Conservation (phyloP, 805 yeast genomes). For the Lachancea dasiensis region DNA sequence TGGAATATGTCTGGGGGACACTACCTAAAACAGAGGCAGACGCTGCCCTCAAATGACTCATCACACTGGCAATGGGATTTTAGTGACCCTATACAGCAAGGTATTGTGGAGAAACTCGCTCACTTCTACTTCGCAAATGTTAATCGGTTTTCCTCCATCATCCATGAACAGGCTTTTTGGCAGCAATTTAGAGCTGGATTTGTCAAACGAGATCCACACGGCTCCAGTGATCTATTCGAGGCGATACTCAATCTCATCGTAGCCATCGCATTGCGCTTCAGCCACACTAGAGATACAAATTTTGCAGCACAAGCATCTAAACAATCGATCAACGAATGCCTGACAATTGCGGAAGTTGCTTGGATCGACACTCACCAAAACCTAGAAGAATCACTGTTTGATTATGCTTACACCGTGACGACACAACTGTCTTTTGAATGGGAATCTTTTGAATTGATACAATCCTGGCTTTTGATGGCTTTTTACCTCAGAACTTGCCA, state of each 20-base stretch:
- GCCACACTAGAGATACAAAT: constrained; percentile 32
- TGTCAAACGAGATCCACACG: constrained; percentile 23
- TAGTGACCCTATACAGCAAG: constrained; percentile 18
- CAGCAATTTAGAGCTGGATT: constrained; percentile 39
- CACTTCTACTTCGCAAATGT: constrained; percentile 42
- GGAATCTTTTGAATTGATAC: constrained; percentile 47
- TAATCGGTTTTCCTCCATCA: constrained; percentile 47
- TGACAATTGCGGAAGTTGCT: constrained; percentile 7
- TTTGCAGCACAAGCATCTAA: constrained; percentile 4
- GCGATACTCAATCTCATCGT: constrained; percentile 46
- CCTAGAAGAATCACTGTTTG: constrained; percentile 40
- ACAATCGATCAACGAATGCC: constrained; percentile 7
- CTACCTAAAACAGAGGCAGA: constrained; percentile 31
- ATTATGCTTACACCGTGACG: constrained; percentile 35
- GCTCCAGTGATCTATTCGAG: constrained; percentile 38
- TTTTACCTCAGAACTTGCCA: constrained; percentile 40
- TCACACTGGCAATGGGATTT: constrained; percentile 16
- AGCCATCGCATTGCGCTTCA: constrained; percentile 46
- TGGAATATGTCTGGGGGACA: constrained; percentile 62
- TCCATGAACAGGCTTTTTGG: constrained; percentile 49
- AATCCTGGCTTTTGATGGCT: constrained; percentile 43
- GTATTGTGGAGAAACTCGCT: constrained; percentile 32
- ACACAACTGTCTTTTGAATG: constrained; percentile 42
- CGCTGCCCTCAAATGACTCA: constrained; percentile 21
- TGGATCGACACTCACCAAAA: constrained; percentile 6